Conservation (phyloP, 1,139 yeast genomes). For the Komagataea norvegica region DNA sequence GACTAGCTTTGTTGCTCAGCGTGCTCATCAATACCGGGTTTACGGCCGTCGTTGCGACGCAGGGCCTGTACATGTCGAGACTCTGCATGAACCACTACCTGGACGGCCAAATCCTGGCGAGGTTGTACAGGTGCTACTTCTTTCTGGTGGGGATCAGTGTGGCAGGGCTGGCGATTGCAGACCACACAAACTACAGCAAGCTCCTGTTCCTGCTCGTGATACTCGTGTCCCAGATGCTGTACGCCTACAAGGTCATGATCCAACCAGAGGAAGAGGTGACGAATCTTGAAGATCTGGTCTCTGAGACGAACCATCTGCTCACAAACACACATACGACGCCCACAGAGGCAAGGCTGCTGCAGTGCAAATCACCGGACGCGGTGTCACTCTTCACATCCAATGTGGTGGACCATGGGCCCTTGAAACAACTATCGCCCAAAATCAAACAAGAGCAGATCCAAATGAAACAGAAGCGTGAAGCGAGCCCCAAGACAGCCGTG, state of each 20-base stretch:
- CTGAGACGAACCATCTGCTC: conserved; percentile 3
- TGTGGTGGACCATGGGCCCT: no score
- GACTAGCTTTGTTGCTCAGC: no score
- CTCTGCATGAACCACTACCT: conserved; percentile 9
- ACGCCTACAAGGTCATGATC: neutral
- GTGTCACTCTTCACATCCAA: no score
- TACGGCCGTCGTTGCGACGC: neutral
- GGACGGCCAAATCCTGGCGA: conserved; percentile 5
- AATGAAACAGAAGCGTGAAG: no score
- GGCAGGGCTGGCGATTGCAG: neutral
- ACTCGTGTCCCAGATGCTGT: neutral
- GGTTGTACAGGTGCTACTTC: conserved; percentile 9
- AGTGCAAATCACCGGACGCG: no score
- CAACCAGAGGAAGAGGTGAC: conserved; percentile 4
- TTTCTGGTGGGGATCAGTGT: conserved; percentile 3
- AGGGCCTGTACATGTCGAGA: conserved; percentile 9
- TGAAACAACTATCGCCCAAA: no score
- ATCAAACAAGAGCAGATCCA: no score
- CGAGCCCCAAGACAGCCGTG: neutral
- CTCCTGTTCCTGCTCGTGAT: conserved; percentile 1
- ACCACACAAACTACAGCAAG: neutral
- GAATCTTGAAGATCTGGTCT: conserved; percentile 3
- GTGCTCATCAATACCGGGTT: conserved; percentile 1
- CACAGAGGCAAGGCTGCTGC: no score
- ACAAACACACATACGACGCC: no score